phyloP scores from a whole-genome alignment of 768 basidiomycete species.

The Solioccasus polychromus region DNA sequence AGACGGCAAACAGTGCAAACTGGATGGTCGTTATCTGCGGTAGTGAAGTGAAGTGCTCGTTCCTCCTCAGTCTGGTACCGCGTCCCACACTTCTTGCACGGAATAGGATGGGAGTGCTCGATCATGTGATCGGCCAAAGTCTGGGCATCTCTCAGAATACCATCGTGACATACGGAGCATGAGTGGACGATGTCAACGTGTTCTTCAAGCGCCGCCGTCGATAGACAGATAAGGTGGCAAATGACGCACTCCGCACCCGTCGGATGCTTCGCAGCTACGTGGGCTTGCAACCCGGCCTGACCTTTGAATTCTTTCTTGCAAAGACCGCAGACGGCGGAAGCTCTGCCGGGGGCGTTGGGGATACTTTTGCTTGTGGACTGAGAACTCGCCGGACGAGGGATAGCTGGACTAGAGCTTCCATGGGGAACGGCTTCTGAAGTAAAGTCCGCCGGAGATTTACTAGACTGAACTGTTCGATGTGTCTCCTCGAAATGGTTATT shows the following conservation, averaged over 20 bases:
- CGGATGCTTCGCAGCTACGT: slow-evolving; percentile 24
- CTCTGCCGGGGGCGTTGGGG: slow-evolving; percentile 6
- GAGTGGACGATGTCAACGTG: slow-evolving; percentile 29
- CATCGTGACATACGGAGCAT: slow-evolving; percentile 27
- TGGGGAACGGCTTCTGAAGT: slow-evolving; percentile 3
- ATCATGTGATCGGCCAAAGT: slow-evolving; percentile 28
- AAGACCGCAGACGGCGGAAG: slow-evolving; percentile 12
- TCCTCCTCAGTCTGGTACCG: slow-evolving; percentile 36
- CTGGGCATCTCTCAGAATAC: slow-evolving; percentile 26
- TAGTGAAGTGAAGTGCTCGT: slow-evolving; percentile 36
- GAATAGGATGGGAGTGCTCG: slow-evolving; percentile 26
- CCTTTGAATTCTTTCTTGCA: slow-evolving; percentile 24
- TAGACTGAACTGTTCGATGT: slow-evolving; percentile 11
- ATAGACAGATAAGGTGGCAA: slow-evolving; percentile 23
- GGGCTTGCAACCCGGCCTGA: slow-evolving; percentile 22
- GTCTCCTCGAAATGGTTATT: slow-evolving; percentile 24
- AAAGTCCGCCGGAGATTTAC: slow-evolving; percentile 6
- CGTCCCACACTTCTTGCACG: slow-evolving; percentile 29
- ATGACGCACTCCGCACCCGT: slow-evolving; percentile 20
- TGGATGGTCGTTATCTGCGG: slow-evolving; percentile 37
- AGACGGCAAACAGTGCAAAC: slow-evolving; percentile 31
- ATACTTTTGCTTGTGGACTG: slow-evolving; percentile 9
- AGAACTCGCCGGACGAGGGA: slow-evolving; percentile 15
- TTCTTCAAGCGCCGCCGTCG: slow-evolving; percentile 21
- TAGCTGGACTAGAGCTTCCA: slow-evolving; percentile 15